These are phyloP conservation scores for Phytophthora pistaciae DNA, from an alignment of 352 stramenopile genomes.

Conservation along the genomic window DNA sequence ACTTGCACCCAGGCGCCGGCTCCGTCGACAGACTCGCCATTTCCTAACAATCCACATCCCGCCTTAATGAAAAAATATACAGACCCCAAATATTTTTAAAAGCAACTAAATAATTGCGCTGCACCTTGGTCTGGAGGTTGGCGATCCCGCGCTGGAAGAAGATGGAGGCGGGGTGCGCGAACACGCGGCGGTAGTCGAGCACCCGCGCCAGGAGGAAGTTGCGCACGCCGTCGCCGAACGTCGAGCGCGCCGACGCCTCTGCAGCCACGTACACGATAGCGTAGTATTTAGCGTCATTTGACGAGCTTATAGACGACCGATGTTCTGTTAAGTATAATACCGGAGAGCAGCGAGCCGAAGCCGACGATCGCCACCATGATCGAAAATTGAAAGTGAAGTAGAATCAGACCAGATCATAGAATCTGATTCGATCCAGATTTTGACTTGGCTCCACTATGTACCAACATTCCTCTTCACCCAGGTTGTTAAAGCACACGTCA, in stretches of 20 bases:
- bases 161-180: conserved; percentile 92
- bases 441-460: conserved; percentile 27
- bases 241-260: conserved; percentile 86
- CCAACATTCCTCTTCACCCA: conserved; percentile 21
- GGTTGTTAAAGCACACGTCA: conserved; percentile 13
- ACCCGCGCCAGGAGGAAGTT: conserved; percentile 92
- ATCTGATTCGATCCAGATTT: conserved; percentile 13
- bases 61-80: neutral
- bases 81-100: no score
- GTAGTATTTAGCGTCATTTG: neutral
- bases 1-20: conserved; percentile 53
- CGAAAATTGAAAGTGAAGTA: conserved; percentile 17
- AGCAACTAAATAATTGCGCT: neutral
- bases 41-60: conserved; percentile 58
- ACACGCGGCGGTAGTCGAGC: conserved; percentile 89
- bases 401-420: conserved; percentile 17
- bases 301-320: neutral
- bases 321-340: conserved; percentile 26
- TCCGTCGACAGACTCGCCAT: conserved; percentile 91
- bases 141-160: conserved; percentile 94
- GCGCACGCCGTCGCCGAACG: conserved; percentile 85
- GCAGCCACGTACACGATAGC: neutral
- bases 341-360: conserved; percentile 93
- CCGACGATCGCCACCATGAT: conserved; percentile 85
- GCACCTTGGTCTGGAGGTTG: conserved; percentile 82